phyloP scores from a whole-genome alignment of 768 basidiomycete genomes.

The Hirschioporus abietinus region DNA sequence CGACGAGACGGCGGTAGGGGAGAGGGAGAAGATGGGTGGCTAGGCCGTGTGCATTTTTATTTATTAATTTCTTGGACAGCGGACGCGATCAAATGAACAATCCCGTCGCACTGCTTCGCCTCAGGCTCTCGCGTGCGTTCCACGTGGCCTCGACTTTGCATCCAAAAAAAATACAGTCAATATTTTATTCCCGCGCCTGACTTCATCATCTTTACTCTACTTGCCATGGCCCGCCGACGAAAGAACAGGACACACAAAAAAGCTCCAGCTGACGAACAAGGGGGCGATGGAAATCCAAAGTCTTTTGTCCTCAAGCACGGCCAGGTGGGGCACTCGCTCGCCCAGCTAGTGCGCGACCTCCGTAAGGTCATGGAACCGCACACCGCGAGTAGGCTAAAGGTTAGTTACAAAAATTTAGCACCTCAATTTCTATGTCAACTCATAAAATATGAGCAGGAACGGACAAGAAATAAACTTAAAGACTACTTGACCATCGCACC shows the following conservation, averaged over 20 bases:
- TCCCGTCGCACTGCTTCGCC: neutral
- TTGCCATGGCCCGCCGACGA: constrained; percentile 62
- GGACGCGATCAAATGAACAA: neutral
- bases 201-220: constrained; percentile 3
- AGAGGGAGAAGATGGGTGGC: neutral
- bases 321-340: constrained; percentile 78
- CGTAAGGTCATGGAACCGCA: constrained; percentile 98
- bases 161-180: neutral
- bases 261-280: constrained; percentile 33
- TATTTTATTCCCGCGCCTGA: neutral
- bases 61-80: neutral
- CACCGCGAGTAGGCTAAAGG: constrained; percentile 88
- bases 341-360: constrained; percentile 88
- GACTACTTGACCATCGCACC: constrained; percentile 93
- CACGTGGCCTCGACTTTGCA: neutral
- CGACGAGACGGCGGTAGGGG: neutral
- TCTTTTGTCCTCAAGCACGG: constrained; percentile 98
- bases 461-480: constrained; percentile 83
- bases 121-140: neutral
- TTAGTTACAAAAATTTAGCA: constrained; percentile 28
- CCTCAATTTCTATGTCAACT: constrained; percentile 3
- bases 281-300: constrained; percentile 54
- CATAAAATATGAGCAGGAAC: constrained; percentile 56
- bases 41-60: neutral
- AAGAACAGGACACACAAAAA: constrained; percentile 84